phyloP scores from a whole-genome alignment of 2,329 filamentous ascomycete genomes.

The Fusarium sp. region DNA sequence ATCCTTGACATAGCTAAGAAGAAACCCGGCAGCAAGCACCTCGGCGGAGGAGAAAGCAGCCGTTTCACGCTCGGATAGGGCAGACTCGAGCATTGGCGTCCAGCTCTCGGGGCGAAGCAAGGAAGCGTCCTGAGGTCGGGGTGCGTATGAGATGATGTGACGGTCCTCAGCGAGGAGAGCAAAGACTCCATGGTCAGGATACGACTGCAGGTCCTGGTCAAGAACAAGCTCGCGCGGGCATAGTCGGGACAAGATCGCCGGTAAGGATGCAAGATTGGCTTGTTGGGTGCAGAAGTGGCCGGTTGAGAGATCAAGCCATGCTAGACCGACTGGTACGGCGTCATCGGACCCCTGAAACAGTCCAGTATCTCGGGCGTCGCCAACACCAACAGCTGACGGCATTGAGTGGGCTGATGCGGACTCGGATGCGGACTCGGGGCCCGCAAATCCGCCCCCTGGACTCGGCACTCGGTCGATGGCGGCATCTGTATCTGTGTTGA shows the following conservation, averaged over 20 bases:
- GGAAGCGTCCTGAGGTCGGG: constrained; percentile 61
- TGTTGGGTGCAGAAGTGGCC: constrained; percentile 91
- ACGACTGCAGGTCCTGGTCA: constrained; percentile 69
- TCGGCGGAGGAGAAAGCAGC: constrained; percentile 74
- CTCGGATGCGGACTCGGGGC: constrained; percentile 30
- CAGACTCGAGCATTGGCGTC: constrained; percentile 80
- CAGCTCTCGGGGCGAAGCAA: constrained; percentile 70
- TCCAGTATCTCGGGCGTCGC: constrained; percentile 9
- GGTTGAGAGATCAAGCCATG: constrained; percentile 95
- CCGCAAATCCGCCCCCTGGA: constrained; percentile 15
- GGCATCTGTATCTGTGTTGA: constrained; percentile 65
- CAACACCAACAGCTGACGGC: constrained; percentile 40
- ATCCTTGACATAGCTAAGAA: constrained; percentile 87
- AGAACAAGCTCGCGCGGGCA: constrained; percentile 87
- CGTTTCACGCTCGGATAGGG: constrained; percentile 65
- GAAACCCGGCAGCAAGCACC: constrained; percentile 77
- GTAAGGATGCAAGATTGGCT: constrained; percentile 74
- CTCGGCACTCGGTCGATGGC: constrained; percentile 58
- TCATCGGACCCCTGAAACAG: constrained; percentile 31
- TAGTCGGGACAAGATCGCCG: constrained; percentile 85
- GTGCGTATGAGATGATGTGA: constrained; percentile 79
- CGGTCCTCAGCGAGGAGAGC: constrained; percentile 78
- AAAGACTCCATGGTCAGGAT: constrained; percentile 70
- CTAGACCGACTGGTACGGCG: constrained; percentile 71
- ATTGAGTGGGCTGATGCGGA: constrained; percentile 32